Conservation (phyloP, 345 rosid species). For the Geranium rotundifolium region DNA sequence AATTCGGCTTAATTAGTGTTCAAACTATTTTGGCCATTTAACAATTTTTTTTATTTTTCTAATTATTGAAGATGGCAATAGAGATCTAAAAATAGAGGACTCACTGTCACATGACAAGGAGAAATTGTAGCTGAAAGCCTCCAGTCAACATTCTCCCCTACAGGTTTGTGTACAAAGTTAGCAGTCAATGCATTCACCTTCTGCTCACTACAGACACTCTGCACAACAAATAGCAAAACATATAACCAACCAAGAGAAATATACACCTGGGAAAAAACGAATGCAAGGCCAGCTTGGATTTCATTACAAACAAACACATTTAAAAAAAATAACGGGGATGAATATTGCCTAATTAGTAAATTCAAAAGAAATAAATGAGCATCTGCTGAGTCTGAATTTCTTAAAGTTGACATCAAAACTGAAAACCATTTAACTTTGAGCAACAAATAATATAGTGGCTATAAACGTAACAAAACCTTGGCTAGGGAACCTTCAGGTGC, state of each 20-base stretch:
- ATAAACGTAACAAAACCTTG: conserved; percentile 36
- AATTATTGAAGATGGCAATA: too few relatives aligned
- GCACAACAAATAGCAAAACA: conserved; percentile 20
- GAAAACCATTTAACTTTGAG: not conserved
- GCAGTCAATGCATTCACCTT: conserved; percentile 89
- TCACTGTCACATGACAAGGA: conserved; percentile 96
- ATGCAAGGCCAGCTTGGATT: not conserved
- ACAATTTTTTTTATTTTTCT: too few relatives aligned
- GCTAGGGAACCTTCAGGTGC: conserved; percentile 98
- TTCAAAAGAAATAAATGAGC: not conserved
- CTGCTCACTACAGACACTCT: conserved; percentile 89
- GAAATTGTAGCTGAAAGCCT: conserved; percentile 85
- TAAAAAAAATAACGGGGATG: not conserved
- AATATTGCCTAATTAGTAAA: too few relatives aligned
- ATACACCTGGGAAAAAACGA: not conserved
- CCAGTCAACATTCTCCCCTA: conserved; percentile 93
- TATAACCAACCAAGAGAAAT: not conserved
- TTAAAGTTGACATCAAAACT: not conserved
- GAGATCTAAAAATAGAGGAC: conserved; percentile 17
- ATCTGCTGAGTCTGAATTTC: not conserved
- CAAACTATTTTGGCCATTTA: too few relatives aligned
- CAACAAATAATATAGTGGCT: not conserved
- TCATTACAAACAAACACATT: not conserved
- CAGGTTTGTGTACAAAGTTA: conserved; percentile 70
- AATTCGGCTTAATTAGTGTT: too few relatives aligned